These are phyloP conservation scores for Wallacemonas sp. DNA, from an alignment of 208 protist species.

Conservation along the genomic window DNA sequence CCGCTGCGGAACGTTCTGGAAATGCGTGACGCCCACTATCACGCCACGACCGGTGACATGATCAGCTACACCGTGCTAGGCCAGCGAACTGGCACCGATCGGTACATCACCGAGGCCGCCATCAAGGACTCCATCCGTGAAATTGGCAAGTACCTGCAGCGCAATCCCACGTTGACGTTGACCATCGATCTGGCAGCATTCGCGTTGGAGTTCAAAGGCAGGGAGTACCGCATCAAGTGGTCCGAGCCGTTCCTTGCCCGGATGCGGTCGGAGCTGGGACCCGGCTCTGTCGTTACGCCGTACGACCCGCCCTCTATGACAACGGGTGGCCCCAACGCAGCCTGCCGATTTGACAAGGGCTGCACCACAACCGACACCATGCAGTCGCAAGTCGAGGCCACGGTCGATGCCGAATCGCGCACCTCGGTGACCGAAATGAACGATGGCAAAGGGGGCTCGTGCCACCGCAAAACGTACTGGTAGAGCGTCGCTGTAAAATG, in stretches of 20 bases:
- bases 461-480: constrained; percentile 62
- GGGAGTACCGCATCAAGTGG: constrained; percentile 84
- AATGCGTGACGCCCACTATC: constrained; percentile 79
- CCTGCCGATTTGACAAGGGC: constrained; percentile 56
- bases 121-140: constrained; percentile 79
- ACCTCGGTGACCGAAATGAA: constrained; percentile 63
- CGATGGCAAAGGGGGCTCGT: constrained; percentile 57
- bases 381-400: constrained; percentile 33
- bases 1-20: constrained; percentile 74
- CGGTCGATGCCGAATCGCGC: constrained; percentile 60
- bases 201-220: constrained; percentile 62
- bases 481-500: no score
- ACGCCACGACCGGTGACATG: constrained; percentile 52
- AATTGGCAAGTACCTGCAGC: constrained; percentile 82
- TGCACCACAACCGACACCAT: constrained; percentile 44
- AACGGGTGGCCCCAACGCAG: constrained; percentile 38
- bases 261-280: constrained; percentile 35
- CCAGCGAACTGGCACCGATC: constrained; percentile 40
- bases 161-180: constrained; percentile 53
- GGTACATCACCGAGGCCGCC: constrained; percentile 73
- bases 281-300: constrained; percentile 38
- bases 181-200: constrained; percentile 77
- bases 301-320: constrained; percentile 75
- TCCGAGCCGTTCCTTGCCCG: constrained; percentile 42
- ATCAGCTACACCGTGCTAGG: constrained; percentile 54